Percentiles rank a stretch among this genome's conserved stretches.
Evolutionary conservation across 2,329 filamentous ascomycete species (phyloP).

Genomic region (Botryotinia calthae): DNA sequence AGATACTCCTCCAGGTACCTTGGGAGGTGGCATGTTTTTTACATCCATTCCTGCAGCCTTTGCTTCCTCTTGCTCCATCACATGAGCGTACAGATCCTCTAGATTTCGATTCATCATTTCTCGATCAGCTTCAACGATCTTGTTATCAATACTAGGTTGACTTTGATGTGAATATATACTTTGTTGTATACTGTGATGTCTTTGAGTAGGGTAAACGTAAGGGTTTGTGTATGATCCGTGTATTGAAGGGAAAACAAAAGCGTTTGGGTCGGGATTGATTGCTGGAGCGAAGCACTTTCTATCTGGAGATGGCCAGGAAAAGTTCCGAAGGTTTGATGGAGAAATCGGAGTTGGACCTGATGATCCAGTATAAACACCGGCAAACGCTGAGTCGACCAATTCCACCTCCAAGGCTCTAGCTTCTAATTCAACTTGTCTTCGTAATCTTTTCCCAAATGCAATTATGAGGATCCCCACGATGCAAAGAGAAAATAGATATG

Average conservation of each 20-base stretch:
- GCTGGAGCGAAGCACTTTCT: constrained; percentile 24
- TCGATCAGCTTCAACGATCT: constrained; percentile 71
- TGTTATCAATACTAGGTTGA: constrained; percentile 62
- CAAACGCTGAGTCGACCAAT: constrained; percentile 36
- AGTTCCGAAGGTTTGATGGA: constrained; percentile 41
- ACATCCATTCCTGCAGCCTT: constrained; percentile 56
- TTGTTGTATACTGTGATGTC: constrained; percentile 22
- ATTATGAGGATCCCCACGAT: constrained; percentile 68
- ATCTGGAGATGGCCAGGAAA: constrained; percentile 51
- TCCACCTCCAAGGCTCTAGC: constrained; percentile 35
- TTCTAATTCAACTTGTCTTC: constrained; percentile 35
- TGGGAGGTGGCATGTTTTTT: constrained; percentile 43
- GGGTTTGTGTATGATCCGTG: constrained; percentile 36
- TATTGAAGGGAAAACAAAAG: constrained; percentile 16
- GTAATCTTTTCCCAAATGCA: constrained; percentile 56
- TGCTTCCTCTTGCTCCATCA: constrained; percentile 82
- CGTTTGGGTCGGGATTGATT: constrained; percentile 12
- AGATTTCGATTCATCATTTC: constrained; percentile 76
- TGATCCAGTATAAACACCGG: constrained; percentile 8
- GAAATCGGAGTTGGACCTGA: constrained; percentile 31
- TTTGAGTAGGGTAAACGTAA: constrained; percentile 48
- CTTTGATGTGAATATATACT: constrained; percentile 19
- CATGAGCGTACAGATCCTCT: constrained; percentile 86
- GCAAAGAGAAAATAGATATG: constrained; percentile 76
- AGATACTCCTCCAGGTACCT: constrained; percentile 32